Evolutionary conservation across 108 stramenopile genomes (phyloP), one percentile per base, ranked within the genome.

Genomic region (Bacterosira constricta): DNA sequence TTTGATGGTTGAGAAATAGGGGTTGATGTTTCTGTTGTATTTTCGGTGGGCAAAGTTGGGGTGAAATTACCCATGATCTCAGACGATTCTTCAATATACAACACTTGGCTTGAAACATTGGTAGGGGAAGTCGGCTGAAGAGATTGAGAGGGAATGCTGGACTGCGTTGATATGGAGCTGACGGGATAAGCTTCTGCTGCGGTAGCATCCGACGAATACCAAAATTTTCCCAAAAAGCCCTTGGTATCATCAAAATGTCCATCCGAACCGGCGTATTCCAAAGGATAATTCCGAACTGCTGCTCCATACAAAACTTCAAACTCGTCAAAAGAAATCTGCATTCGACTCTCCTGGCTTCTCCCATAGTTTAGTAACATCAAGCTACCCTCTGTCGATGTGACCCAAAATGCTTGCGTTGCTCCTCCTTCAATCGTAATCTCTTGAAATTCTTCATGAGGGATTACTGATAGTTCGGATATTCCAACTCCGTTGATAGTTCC

Each of bases 161-260:
- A n/a, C n/a, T n/a, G n/a, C n/a, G n/a, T n/a, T n/a, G n/a, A n/a
- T n/a, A n/a, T n/a, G n/a, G n/a, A n/a, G n/a, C n/a, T n/a, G n/a
- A n/a, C n/a, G n/a, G n/a, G n/a, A n/a, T n/a, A n/a, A n/a, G n/a
- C n/a, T n/a, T n/a, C n/a, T n/a, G n/a, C n/a, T n/a, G n/a, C n/a
- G n/a, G n/a, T n/a, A n/a, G n/a, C n/a, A n/a, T n/a, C n/a, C n/a
- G n/a, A n/a, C n/a, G n/a, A n/a, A 42, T 71, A 71, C 20, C 46
- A 34, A 17, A 71, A 41, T 35, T 35, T 50, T 11, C 70, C 70
- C 11, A 71, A 62, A 39, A 71, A 71, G 5, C 70, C 70, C 3
- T 25, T 18, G 7, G 50, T 50, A 41, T 21, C 7, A 5, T 51
- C 38, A 31, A 62, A 71, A n/a, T 71, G 51, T 39, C 60, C 53